A percentile compares a stretch with the other conserved stretches of the same genome.
Conservation (phyloP, 257 asterid species). For the Fraxinus pennsylvanica region DNA sequence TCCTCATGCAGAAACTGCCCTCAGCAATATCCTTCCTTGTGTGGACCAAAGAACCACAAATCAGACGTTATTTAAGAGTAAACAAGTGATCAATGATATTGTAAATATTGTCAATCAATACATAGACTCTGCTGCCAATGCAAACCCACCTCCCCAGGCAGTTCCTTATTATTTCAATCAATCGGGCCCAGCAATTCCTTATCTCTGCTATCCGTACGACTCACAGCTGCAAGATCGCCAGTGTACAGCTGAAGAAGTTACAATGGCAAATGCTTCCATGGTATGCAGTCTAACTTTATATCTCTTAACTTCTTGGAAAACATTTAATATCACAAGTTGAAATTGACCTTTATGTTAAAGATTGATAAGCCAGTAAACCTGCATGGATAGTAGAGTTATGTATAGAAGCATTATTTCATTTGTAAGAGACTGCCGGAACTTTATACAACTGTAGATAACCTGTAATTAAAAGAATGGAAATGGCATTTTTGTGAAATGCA, state of each 20-base stretch:
- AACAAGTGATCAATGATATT: slow-evolving; percentile 71
- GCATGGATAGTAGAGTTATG: neutral
- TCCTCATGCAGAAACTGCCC: slow-evolving; percentile 96
- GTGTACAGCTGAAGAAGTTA: slow-evolving; percentile 64
- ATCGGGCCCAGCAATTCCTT: slow-evolving; percentile 73
- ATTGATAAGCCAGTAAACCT: neutral
- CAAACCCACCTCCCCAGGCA: slow-evolving; percentile 54
- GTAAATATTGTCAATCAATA: slow-evolving; percentile 66
- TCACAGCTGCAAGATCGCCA: slow-evolving; percentile 66
- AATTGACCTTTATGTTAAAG: neutral
- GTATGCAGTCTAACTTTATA: slow-evolving; percentile 33
- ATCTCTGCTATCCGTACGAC: slow-evolving; percentile 83
- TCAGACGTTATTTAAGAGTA: slow-evolving; percentile 79
- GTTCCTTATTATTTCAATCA: slow-evolving; percentile 63
- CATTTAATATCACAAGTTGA: neutral
- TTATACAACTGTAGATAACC: neutral
- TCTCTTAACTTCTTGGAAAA: neutral
- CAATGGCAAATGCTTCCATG: slow-evolving; percentile 71
- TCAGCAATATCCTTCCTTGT: slow-evolving; percentile 95
- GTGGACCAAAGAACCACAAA: slow-evolving; percentile 88
- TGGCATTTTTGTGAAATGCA: neutral
- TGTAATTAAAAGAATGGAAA: neutral
- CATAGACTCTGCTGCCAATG: slow-evolving; percentile 70
- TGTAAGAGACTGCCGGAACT: neutral
- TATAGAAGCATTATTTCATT: neutral